Conservation (phyloP, 208 protist species). For the Leishmania tarentolae region DNA sequence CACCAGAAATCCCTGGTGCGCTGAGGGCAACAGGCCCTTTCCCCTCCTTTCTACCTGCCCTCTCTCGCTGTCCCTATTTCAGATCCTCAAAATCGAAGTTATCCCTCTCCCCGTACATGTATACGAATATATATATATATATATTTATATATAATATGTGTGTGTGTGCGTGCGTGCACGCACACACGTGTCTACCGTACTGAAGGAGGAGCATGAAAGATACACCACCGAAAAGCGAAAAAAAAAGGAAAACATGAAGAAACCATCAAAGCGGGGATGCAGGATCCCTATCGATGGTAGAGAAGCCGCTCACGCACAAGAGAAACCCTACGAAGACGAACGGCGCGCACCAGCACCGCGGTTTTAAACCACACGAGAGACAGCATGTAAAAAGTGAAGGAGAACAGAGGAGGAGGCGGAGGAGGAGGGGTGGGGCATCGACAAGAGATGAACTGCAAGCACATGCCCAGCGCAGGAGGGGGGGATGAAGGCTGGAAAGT, state of each 20-base stretch:
- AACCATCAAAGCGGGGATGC: no score
- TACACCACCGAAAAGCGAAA: not conserved
- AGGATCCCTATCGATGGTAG: not conserved
- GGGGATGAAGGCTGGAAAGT: not conserved
- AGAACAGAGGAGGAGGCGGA: not conserved
- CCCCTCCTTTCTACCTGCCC: not conserved
- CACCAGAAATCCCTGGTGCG: not conserved
- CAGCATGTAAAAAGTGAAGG: not conserved
- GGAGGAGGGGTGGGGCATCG: no score
- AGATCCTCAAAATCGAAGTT: not conserved
- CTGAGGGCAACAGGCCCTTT: not conserved
- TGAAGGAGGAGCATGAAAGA: not conserved
- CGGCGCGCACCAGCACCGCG: no score
- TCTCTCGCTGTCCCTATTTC: not conserved
- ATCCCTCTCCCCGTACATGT: not conserved
- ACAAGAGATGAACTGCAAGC: not conserved
- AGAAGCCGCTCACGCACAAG: no score
- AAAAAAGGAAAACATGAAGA: not conserved
- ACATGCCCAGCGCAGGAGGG: no score
- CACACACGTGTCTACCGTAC: not conserved
- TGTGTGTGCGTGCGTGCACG: no score
- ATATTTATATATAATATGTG: no score
- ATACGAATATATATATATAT: not conserved
- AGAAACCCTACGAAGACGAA: no score
- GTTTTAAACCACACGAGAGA: not conserved